A percentile compares a stretch with the other conserved stretches of the same genome.
Evolutionary conservation across 176 grass and related monocot genomes (phyloP).

Genomic region (Luzula sylvatica): DNA sequence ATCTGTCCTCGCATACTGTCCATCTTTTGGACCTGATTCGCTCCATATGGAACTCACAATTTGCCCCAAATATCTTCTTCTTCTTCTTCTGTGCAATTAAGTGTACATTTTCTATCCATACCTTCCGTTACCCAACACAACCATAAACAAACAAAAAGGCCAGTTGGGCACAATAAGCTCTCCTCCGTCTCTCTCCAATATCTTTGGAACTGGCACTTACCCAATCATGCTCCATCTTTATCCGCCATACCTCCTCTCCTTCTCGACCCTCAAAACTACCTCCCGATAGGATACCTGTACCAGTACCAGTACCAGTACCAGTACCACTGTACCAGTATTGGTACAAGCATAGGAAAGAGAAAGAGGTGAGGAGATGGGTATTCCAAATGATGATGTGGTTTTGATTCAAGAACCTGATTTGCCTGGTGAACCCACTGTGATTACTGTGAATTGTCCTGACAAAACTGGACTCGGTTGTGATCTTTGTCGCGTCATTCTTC

Average conservation of each 20-base stretch:
- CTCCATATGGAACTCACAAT: no score
- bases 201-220: not conserved
- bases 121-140: no score
- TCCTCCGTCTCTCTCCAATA: constrained; percentile 23
- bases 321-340: not conserved
- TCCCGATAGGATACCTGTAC: not conserved
- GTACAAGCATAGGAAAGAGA: no score
- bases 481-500: constrained; percentile 75
- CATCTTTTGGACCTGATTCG: no score
- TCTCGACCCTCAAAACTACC: not conserved
- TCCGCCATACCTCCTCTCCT: not conserved
- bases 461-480: constrained; percentile 87
- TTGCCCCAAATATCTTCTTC: no score
- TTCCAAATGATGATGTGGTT: constrained; percentile 68
- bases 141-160: no score
- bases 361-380: constrained; percentile 25
- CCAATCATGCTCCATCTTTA: not conserved
- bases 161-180: constrained; percentile 13
- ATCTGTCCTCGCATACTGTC: no score
- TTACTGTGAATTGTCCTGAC: constrained; percentile 72
- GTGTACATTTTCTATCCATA: no score
- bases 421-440: constrained; percentile 44
- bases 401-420: constrained; percentile 41
- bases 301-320: not conserved
- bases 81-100: no score